Evolutionary conservation across 164 flowering plant genomes (phyloP), one percentile per base, ranked within the genome.

Genomic region (Hamamelis virginiana): DNA sequence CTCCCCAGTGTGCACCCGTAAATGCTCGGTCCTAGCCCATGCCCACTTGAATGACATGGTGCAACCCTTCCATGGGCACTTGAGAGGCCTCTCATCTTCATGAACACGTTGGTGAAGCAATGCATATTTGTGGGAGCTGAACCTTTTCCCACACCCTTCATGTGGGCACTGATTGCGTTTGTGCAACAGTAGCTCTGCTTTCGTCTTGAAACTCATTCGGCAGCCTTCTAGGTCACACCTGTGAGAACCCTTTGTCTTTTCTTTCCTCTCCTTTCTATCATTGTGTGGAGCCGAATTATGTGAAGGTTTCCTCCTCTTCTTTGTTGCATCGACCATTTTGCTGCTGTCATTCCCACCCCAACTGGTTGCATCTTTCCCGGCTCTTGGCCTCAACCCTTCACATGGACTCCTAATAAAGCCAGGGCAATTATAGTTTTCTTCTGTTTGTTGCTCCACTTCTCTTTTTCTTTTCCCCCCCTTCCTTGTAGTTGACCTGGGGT

Each of bases 1-100:
- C 74, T 88, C 97, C n/a, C 97, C 96, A 0, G 97, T 95, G 75
- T 95, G 99, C 65, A 90, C 83, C 10, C 97, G 77, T 26, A 89
- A 43, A 70, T 92, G 98, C 79, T 95, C 98, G 0, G 93, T 92
- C 73, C 94, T 77, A 3, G 99, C 99, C 97, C 97, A 95, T 5
- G 92, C 89, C 97, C 97, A 95, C 80, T 95, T 95, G 82, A 95
- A 95, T 1, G 97, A 78, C 96, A 88, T 91, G 14, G 73, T 73
- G 74, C 99, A 95, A 41, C 97, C 98, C 55, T 86, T 70, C 98
- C 96, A 91, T 0, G 92, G 75, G 72, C 99, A 95, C 83, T 90
- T 91, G 51, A 91, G 83, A 16, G 97, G 98, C 74, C 96, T 81
- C 4, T 91, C 95, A 21, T 95, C 91, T 1, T 70, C 82, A 60